Evolutionary conservation across 345 rosid species (phyloP).

Genomic region (Stellera chamaejasme): DNA sequence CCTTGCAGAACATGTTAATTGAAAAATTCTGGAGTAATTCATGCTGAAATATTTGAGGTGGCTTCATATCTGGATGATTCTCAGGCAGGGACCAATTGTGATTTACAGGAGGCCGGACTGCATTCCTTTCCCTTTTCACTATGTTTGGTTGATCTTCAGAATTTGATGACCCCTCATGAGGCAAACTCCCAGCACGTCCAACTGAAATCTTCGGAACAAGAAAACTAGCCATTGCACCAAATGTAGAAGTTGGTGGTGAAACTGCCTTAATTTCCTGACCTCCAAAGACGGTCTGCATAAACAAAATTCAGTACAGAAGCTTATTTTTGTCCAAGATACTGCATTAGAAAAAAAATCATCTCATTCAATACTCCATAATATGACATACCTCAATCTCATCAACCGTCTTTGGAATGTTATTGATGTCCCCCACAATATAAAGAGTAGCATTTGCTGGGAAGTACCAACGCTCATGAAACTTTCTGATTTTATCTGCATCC

Average conservation of each 20-base stretch:
- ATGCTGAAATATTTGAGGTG: slow-evolving; percentile 96
- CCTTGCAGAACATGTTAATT: slow-evolving; percentile 98
- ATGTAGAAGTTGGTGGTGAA: slow-evolving; percentile 58
- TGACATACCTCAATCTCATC: slow-evolving; percentile 70
- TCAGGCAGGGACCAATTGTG: slow-evolving; percentile 97
- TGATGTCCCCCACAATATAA: slow-evolving; percentile 91
- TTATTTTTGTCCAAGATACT: slow-evolving; percentile 7
- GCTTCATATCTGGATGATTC: slow-evolving; percentile 41
- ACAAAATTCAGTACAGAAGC: slow-evolving; percentile 17
- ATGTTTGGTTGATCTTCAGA: slow-evolving; percentile 56
- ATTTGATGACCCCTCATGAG: slow-evolving; percentile 51
- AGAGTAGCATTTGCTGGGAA: slow-evolving; percentile 96
- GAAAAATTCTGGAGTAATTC: slow-evolving; percentile 96
- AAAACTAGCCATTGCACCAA: slow-evolving; percentile 98
- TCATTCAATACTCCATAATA: too few species aligned
- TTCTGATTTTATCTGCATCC: slow-evolving; percentile 98
- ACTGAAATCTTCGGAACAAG: slow-evolving; percentile 93
- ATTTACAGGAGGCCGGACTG: slow-evolving; percentile 88
- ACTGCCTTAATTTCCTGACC: slow-evolving; percentile 49
- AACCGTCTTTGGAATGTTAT: slow-evolving; percentile 58
- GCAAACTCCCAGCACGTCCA: slow-evolving; percentile 71
- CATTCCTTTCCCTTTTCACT: slow-evolving; percentile 70
- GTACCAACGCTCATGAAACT: slow-evolving; percentile 99
- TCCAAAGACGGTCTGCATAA: slow-evolving; percentile 72
- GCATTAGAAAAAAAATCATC: too few species aligned